Evolutionary conservation across 306 rosid genomes (phyloP), one percentile per base, ranked within the genome.

Genomic region (Vigna reflexopilosa): DNA sequence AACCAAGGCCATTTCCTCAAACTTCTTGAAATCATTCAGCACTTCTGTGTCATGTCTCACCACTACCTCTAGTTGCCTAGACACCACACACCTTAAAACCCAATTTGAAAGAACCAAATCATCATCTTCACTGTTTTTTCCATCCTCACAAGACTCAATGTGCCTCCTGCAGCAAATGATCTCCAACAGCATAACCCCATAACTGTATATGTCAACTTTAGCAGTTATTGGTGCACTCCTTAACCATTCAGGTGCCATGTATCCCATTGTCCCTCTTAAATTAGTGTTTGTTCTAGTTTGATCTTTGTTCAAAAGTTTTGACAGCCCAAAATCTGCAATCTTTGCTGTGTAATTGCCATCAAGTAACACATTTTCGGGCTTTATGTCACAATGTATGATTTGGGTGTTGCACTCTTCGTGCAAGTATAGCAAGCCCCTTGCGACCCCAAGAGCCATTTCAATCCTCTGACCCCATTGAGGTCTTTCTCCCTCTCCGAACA

Each of bases 371-470:
- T 84, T 84, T 34, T 84, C 76, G 1, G 87, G 82, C 57, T 84
- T 84, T 55, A 80, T 84, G 51, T 84, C 87, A 40, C 84, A 84
- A 57, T 84, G 85, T 76, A 84, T 84, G 82, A 84, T 72, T 20
- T 76, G 77, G 9, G 80, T 76, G 62, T 80, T 80, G 61, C 85
- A 84, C 61, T 72, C 85, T 44, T 80, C 83, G 9, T 84, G 80
- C 82, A 84, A 80, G 70, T 82, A 76, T 16, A 51, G 63, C 24
- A 80, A 67, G 36, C 85, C 87, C 44, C 73, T 80, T 20, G 85
- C 80, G 28, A 80, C 67, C 30, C 73, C 82, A 66, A 80, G 77
- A 15, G 77, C 82, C 76, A 84, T 75, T 10, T 80, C 84, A 76
- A 77, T 26, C 67, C 87, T 84, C 19, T 76, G 80, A 80, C 54